Conservation (phyloP, 495 filamentous ascomycete genomes). For the Daldinia vernicosa region DNA sequence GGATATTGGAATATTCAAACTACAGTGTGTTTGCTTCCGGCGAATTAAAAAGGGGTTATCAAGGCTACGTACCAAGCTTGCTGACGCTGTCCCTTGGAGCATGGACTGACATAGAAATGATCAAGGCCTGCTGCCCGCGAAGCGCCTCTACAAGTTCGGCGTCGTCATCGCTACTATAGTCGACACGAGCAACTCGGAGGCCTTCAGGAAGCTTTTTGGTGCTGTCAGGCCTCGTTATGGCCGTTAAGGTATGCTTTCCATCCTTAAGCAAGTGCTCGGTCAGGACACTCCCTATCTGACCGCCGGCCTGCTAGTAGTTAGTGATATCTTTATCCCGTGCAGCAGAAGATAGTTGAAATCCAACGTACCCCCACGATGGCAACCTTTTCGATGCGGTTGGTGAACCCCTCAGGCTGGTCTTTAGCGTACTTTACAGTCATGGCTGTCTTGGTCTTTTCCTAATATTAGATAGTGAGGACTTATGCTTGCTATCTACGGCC, state of each 20-base stretch:
- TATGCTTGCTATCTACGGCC: background rate
- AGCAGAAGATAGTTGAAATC: background rate
- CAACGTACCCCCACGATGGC: conserved; percentile 55
- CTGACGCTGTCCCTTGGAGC: conserved; percentile 48
- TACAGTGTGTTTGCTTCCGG: background rate
- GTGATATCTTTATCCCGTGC: background rate
- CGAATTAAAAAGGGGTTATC: background rate
- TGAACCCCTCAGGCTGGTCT: conserved; percentile 9
- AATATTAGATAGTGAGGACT: background rate
- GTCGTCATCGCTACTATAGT: conserved; percentile 48
- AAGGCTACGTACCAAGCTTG: conserved; percentile 47
- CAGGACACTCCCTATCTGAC: conserved; percentile 60
- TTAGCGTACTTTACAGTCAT: conserved; percentile 29
- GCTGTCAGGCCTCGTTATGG: conserved; percentile 51
- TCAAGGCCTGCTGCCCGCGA: conserved; percentile 63
- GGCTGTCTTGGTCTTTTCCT: conserved; percentile 38
- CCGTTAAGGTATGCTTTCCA: conserved; percentile 57
- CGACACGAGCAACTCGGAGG: conserved; percentile 46
- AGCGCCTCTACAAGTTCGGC: conserved; percentile 53
- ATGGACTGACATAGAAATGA: conserved; percentile 63
- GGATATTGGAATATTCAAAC: background rate
- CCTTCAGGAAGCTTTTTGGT: conserved; percentile 45
- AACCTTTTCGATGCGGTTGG: conserved; percentile 53
- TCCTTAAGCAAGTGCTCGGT: conserved; percentile 52
- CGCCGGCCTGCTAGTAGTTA: conserved; percentile 54